These are phyloP conservation scores for Eucalyptus regnans DNA, from an alignment of 345 rosid genomes.

Conservation along the genomic window DNA sequence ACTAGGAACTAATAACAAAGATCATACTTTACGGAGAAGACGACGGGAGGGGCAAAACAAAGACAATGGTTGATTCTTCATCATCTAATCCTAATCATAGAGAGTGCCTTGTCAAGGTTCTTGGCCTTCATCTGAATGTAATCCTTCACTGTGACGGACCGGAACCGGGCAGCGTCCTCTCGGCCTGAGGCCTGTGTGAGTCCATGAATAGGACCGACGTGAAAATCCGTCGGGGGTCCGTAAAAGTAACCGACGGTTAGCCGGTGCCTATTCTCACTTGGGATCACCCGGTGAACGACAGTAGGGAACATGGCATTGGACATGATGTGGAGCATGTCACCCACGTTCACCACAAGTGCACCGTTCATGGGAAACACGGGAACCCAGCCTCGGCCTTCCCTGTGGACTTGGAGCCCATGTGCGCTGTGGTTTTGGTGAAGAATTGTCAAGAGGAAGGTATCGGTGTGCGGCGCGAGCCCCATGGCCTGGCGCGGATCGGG, in stretches of 20 bases:
- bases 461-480: slow-evolving; percentile 91
- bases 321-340: slow-evolving; percentile 66
- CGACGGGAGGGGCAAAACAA: neutral
- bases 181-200: neutral
- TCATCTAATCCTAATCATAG: slow-evolving; percentile 13
- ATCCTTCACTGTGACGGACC: slow-evolving; percentile 37
- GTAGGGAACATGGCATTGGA: slow-evolving; percentile 47
- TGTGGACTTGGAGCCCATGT: slow-evolving; percentile 50
- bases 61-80: neutral
- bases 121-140: slow-evolving; percentile 42
- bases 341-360: slow-evolving; percentile 70
- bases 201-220: slow-evolving; percentile 21
- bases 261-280: slow-evolving; percentile 38
- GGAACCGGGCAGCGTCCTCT: slow-evolving; percentile 23
- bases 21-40: neutral
- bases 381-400: slow-evolving; percentile 56
- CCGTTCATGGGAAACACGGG: slow-evolving; percentile 34
- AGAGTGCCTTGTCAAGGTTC: slow-evolving; percentile 42
- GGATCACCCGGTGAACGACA: slow-evolving; percentile 58
- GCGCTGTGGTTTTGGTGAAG: slow-evolving; percentile 34
- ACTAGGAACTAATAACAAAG: neutral
- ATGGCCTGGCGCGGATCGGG: slow-evolving; percentile 55
- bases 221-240: slow-evolving; percentile 28
- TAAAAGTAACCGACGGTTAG: slow-evolving; percentile 58
- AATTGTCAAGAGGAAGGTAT: slow-evolving; percentile 59